Conservation (phyloP, 208 protist genomes). For the Naegleria gruberi region DNA sequence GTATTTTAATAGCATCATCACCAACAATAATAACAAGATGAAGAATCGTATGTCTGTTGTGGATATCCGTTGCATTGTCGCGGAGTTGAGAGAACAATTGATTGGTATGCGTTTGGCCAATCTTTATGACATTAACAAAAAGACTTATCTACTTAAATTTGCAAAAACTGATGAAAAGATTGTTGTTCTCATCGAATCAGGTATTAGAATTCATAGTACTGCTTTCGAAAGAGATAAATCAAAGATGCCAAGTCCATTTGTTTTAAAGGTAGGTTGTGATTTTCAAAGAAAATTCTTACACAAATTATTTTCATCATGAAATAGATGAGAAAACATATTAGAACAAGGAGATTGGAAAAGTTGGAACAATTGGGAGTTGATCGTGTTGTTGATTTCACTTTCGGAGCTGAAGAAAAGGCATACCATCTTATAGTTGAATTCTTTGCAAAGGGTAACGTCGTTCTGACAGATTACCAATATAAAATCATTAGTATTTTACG, state of each 20-base stretch:
- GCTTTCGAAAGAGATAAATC: constrained; percentile 75
- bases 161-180: constrained; percentile 72
- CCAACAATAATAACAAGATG: constrained; percentile 39
- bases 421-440: constrained; percentile 71
- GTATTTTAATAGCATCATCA: background rate
- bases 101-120: constrained; percentile 80
- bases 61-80: constrained; percentile 73
- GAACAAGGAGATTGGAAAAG: constrained; percentile 74
- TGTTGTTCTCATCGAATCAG: constrained; percentile 78
- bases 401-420: constrained; percentile 65
- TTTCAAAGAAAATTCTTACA: too few relatives aligned
- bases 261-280: constrained; percentile 48
- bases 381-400: constrained; percentile 86
- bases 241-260: constrained; percentile 76
- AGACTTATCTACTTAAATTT: constrained; percentile 87
- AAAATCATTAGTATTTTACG: constrained; percentile 82
- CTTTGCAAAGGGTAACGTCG: constrained; percentile 87
- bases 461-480: constrained; percentile 84
- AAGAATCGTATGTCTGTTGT: constrained; percentile 81
- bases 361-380: constrained; percentile 87
- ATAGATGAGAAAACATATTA: constrained; percentile 85
- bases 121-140: constrained; percentile 80
- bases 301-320: too few relatives aligned
- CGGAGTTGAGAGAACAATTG: constrained; percentile 67
- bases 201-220: constrained; percentile 80